These are phyloP conservation scores for Oryza meyeriana DNA, from an alignment of 176 grass and related monocot genomes.

Conservation along the genomic window DNA sequence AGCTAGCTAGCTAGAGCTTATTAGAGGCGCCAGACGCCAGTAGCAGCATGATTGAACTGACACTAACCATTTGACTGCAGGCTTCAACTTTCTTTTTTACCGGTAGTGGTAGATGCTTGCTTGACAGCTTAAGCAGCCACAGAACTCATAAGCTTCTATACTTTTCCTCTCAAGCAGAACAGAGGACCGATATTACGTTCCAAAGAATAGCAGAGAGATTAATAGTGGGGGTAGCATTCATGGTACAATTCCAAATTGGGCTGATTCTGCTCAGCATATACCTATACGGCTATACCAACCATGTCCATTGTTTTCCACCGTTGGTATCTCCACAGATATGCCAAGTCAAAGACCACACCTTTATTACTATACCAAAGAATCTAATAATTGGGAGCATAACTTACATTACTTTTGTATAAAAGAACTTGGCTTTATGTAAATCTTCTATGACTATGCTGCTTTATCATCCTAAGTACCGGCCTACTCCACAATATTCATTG, in stretches of 20 bases:
- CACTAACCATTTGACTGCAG: slow-evolving; percentile 31
- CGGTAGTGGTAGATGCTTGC: slow-evolving; percentile 19
- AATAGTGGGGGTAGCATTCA: slow-evolving; percentile 23
- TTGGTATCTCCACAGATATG: slow-evolving; percentile 27
- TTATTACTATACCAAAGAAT: slow-evolving; percentile 6
- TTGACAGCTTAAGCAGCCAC: neutral
- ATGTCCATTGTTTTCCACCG: slow-evolving; percentile 24
- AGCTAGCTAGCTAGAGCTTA: neutral
- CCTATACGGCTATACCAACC: neutral
- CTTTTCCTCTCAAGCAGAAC: neutral
- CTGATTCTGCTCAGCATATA: slow-evolving; percentile 34
- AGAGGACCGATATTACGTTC: neutral
- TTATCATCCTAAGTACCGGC: neutral
- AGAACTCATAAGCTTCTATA: slow-evolving; percentile 1
- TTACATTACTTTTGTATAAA: neutral
- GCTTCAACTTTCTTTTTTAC: neutral
- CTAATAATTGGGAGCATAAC: slow-evolving; percentile 25
- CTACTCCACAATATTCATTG: neutral
- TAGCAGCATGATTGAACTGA: slow-evolving; percentile 41
- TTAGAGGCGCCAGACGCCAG: neutral
- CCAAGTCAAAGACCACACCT: slow-evolving; percentile 24
- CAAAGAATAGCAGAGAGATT: neutral
- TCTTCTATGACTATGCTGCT: neutral
- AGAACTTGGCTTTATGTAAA: neutral
- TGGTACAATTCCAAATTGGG: slow-evolving; percentile 27